Base-by-base conservation (phyloP, 305 asterid genomes). In the Ajuga reptans region DNA sequence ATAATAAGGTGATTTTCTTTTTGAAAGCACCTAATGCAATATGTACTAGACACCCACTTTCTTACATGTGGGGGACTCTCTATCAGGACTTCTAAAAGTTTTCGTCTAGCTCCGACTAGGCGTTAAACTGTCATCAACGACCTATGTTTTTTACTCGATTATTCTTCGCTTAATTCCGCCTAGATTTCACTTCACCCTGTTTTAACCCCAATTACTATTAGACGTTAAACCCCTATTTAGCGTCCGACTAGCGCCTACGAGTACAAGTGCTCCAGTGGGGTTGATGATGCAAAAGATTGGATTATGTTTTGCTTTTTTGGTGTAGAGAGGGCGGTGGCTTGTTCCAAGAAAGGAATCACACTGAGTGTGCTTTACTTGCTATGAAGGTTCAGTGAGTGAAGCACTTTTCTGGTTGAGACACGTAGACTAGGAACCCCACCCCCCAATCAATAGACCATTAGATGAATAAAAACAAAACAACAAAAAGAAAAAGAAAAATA, bases 301-400 rank as follows among this genome's bases (percentile, higher is more conserved):
- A 10, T 72, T 24, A 21, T 59, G 9, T 39, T 41, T 55, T 29
- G 12, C 64, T 63, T 55, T 73, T 14, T 55, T 43, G 66, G 3
- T 33, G 50, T 58, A 14, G 39, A 1, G 46, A 24, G 73, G 76
- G 69, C 49, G 60, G 55, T 53, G 73, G 51, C 47, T 50, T 6
- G 65, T 54, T 64, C 9, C 54, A 79, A 73, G 81, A 69, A 76
- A 76, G 77, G 81, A 68, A 79, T 72, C 79, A 10, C 45, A 29
- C 64, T 50, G 66, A 68, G 67, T 59, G 67, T 59, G 21, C 79
- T 72, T 76, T 69, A 52, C 55, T 65, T 63, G 71, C 9, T 36
- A 45, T 21, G 29, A 37, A 9, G 57, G 71, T 33, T 64, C 4
- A 33, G 10, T 43, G 18, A 21, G 1, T 2, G 7, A 27, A 10